Evolutionary conservation across 495 filamentous ascomycete species (phyloP), one percentile per base, ranked within the genome.

Genomic region (Umbilicaria muhlenbergii): DNA sequence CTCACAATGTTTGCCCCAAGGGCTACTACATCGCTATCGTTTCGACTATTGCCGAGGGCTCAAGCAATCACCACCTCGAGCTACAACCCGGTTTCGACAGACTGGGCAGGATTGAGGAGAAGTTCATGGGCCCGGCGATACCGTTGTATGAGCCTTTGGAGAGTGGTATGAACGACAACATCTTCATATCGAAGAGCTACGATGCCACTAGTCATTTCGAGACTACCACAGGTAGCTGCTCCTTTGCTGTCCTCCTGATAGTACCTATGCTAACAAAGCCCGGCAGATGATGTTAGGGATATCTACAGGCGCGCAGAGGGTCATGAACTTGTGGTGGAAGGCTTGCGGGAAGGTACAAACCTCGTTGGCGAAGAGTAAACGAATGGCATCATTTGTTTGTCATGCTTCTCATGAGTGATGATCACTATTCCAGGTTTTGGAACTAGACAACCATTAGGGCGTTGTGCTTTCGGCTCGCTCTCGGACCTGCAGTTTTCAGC

Each of bases 21-120:
- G 91, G 88, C 35, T 96, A 95, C 74, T 96, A 93, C 68, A 86
- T 99, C 52, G 92, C 91, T 47, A 95, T 94, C 52, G 87, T 99
- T 42, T 93, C 86, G 39, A 99, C 92, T 45, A 94, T 99, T 51
- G 85, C 93, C 52, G 91, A 99, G 70, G 79, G 77, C 34, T 67
- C 76, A 48, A 78, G 81, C 47, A 96, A 99, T 70, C 88, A 92
- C 65, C 92, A 96, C 61, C 61, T 94, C 19, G 91, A 99, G 66
- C 78, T 99, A 3, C 81, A 88, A 59, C 80, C 88, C 17, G 91
- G 91, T 45, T 82, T 99, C 49, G 87, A 96, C 58, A 78, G 91
- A 46, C 80, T 99, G 19, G 91, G 92, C 47, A 74, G 74, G 50
- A 91, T 94, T 48, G 87, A 96, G 64, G 92, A 96, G 73, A 91